A percentile compares a stretch with the other conserved stretches of the same genome.
These are phyloP conservation scores for Trapa incisa DNA, from an alignment of 345 rosid species.

Conservation along the genomic window DNA sequence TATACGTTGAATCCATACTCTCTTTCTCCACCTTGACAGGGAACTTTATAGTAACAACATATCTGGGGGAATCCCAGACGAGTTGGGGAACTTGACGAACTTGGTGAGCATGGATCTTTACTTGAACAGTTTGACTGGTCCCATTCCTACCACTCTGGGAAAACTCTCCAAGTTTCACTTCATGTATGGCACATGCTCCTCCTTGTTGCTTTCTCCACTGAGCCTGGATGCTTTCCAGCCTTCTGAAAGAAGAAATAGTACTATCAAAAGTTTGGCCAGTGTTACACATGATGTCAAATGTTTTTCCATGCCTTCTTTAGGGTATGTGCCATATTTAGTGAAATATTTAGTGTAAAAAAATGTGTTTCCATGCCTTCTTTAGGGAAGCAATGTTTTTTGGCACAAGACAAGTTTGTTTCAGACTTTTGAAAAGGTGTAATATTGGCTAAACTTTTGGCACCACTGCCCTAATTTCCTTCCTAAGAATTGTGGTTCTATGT, in stretches of 20 bases:
- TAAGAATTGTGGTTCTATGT: neutral
- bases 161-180: slow-evolving; percentile 13
- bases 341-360: neutral
- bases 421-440: no score
- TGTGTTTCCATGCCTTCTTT: no score
- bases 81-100: slow-evolving; percentile 15
- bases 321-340: no score
- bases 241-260: no score
- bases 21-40: slow-evolving; percentile 11
- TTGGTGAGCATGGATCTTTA: slow-evolving; percentile 22
- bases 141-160: slow-evolving; percentile 16
- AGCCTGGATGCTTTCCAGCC: neutral
- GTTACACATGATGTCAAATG: no score
- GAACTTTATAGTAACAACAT: slow-evolving; percentile 18
- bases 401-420: no score
- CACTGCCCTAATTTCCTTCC: neutral
- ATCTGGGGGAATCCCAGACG: slow-evolving; percentile 17
- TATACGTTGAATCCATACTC: neutral
- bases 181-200: slow-evolving; percentile 9
- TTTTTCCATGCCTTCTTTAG: no score
- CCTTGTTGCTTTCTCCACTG: neutral
- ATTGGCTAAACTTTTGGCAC: no score
- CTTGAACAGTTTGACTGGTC: slow-evolving; percentile 11
- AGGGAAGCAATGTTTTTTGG: no score
- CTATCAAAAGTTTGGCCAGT: no score